Evolutionary conservation across 805 yeast species (phyloP), one percentile per base, ranked within the genome.

Genomic region (Nakazawaea ambrosiae): DNA sequence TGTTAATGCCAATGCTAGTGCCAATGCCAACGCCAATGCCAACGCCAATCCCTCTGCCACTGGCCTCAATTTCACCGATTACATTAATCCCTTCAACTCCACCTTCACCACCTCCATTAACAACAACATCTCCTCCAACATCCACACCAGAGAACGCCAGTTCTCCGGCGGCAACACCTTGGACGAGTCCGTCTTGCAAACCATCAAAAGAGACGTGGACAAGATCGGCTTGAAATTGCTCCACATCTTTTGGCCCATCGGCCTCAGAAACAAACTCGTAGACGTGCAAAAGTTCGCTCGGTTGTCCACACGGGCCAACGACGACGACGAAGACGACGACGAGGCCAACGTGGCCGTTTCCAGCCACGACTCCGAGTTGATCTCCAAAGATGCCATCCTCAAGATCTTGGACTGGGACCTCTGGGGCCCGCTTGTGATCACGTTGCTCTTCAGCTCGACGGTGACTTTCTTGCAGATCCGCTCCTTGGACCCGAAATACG

Each of bases 361-460:
- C 23, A 47, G 39, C 20, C 43, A 27, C 16, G 57, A 50, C 22
- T 47, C 47, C 8, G 59, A 51, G 19, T 65, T 60, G 24, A 60
- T 58, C 17, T 57, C 65, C 2, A 45, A 49, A 27, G 63, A 58
- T 14, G 43, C 62, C 3, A 51, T 60, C 20, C 49, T 49, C 15
- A 56, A 58, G 37, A 64, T 63, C 10, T 44, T 73, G 36, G 80
- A 74, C 38, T 75, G 81, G 81, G 81, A 75, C 52, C 54, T 75
- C 34, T 75, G 80, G 81, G 81, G 81, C 1, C 81, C 81, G 2
- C 52, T 75, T 31, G 63, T 74, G 16, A 70, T 75, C 39, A 68
- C 73, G 11, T 58, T 75, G 33, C 53, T 59, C 10, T 73, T 68
- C 45, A 60, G 75, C 16, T 66, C 73, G 31, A 51, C 69, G 16